Base-by-base conservation (phyloP, 352 stramenopile genomes). In the Pythium rishiriense region DNA sequence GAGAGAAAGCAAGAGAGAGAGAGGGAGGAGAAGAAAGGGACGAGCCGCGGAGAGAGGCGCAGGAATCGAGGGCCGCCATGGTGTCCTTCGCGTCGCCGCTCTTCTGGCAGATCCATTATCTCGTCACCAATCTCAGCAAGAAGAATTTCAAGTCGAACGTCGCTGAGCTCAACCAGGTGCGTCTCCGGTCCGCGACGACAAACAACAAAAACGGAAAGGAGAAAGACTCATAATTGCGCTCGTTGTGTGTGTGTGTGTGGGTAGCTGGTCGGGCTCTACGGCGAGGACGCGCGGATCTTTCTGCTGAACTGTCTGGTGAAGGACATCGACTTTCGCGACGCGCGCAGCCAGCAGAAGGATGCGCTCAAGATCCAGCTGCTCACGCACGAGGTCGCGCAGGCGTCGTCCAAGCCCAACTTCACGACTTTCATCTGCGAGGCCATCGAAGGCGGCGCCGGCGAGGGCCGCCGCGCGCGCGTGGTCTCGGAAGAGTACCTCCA, bases 131-230 rank as follows among this genome's bases (percentile, higher is more conserved):
- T 74, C 83, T 97, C 52, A 97, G 74, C 77, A 97, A 97, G 81
- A 97, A 97, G 62, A 97, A 97, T 74, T 96, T 97, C 75, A 97
- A 97, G 78, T 91, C 86, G 46, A 96, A 92, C 55, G 88, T 97
- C 55, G 87, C 90, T 14, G 91, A 97, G 76, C 81, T 97, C 51
- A 97, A 97, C 65, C 91, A 97, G 89, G 84, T 95, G 33, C 46
- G 73, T 29, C 24, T 6, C 4, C 8, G 12, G 5, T 10, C 25
- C 25, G 17, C 3, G 9, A 10, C 35, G 22, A 28, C 28, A 17
- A 17, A 43, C 1, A 17, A 2, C 4, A 12, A 17, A 2, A 43
- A 8, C 37, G 31, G 9, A 43, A n/a, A n/a, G 9, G 14, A 43
- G 14, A 12, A n/a, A n/a, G n/a, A n/a, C n/a, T n/a, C n/a, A n/a